Evolutionary conservation across 441 rosid genomes (phyloP), one percentile per base, ranked within the genome.

Genomic region (Isatis lusitanica): DNA sequence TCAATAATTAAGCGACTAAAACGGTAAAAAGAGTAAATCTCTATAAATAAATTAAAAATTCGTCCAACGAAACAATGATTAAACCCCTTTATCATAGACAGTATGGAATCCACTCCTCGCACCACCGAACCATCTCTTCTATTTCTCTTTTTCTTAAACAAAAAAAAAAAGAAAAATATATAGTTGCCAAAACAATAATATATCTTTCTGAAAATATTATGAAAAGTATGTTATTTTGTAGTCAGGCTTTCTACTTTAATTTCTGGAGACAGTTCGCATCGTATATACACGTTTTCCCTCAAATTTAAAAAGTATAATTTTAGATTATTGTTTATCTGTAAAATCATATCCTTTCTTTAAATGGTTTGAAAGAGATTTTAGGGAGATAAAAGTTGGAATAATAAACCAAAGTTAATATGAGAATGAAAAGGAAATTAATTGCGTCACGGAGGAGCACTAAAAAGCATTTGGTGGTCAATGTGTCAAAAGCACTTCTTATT

Each of bases 401-500:
- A 33, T 9, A 53, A 62, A 56, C 33, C 21, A 53, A 73, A 68
- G 30, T 61, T 43, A 38, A 18, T 63, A 38, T 62, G 52, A 18
- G 31, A 67, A 68, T 55, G 61, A 73, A 78, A 65, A 74, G 74
- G 71, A 74, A 78, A 70, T 68, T 78, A 74, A 74, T 64, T 74
- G 80, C 83, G 75, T 79, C 79, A 76, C 77, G 76, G 53, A 63
- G 55, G 26, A 78, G 81, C 90, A 84, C 88, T 84, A 65, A 83
- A 70, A 76, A 40, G 78, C 40, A 80, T 83, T 81, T 62, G 84
- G 73, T 74, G 83, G 76, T 84, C 83, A 79, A 77, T 81, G 77
- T 80, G 83, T 74, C 81, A 79, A 80, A 78, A 64, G 79, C 80
- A 79, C 89, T 80, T 79, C 71, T 67, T 35, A 71, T 50, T 71